These are phyloP conservation scores for California macrophylla DNA, from an alignment of 441 rosid species.

Conservation along the genomic window DNA sequence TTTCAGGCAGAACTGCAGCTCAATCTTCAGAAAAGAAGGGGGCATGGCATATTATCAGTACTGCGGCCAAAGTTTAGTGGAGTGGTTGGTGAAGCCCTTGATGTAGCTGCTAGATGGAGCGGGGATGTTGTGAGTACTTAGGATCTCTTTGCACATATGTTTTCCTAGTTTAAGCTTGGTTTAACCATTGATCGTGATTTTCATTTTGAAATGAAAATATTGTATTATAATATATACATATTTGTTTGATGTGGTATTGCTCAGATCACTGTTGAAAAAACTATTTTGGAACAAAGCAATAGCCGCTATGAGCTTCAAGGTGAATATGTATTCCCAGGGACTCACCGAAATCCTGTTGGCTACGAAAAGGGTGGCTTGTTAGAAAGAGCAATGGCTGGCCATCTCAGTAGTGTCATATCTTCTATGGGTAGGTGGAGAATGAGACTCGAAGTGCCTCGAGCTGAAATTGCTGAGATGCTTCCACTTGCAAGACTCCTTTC, in stretches of 20 bases:
- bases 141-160: background rate
- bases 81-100: conserved; percentile 93
- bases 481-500: conserved; percentile 97
- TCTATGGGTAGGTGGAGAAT: conserved; percentile 99
- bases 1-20: conserved; percentile 96
- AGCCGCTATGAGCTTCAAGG: conserved; percentile 99
- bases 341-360: conserved; percentile 61
- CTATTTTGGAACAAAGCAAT: conserved; percentile 75
- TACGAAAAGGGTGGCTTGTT: conserved; percentile 69
- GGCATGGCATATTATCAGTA: conserved; percentile 85
- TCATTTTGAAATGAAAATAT: background rate
- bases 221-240: too few species aligned
- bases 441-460: conserved; percentile 98
- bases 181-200: background rate
- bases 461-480: conserved; percentile 99
- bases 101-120: conserved; percentile 94
- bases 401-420: conserved; percentile 90
- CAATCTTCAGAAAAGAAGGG: conserved; percentile 91
- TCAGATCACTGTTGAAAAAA: conserved; percentile 87
- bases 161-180: background rate
- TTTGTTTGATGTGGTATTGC: background rate
- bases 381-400: conserved; percentile 90
- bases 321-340: conserved; percentile 95
- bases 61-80: conserved; percentile 93
- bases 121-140: conserved; percentile 92